Conservation (phyloP, 164 flowering plant genomes). For the Cinnamomum micranthum region DNA sequence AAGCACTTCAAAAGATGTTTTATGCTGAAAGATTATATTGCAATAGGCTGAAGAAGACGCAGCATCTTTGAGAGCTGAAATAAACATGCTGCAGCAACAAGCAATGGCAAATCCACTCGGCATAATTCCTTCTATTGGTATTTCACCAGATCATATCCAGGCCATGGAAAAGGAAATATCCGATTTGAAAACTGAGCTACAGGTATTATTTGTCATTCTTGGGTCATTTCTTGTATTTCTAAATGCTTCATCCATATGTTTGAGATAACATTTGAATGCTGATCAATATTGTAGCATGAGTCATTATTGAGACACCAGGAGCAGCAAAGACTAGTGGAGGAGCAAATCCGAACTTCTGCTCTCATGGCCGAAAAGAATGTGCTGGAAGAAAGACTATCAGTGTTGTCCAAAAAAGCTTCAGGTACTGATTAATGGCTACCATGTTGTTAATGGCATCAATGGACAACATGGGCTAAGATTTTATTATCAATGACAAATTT, state of each 20-base stretch:
- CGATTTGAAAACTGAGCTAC: constrained; percentile 53
- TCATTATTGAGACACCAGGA: constrained; percentile 69
- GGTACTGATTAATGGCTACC: constrained; percentile 32
- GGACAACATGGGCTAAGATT: background rate
- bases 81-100: constrained; percentile 79
- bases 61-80: constrained; percentile 80
- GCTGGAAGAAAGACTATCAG: constrained; percentile 60
- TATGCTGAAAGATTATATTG: constrained; percentile 15
- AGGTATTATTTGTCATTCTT: constrained; percentile 34
- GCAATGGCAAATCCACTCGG: constrained; percentile 41
- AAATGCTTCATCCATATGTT: constrained; percentile 4
- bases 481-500: background rate
- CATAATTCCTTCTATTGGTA: constrained; percentile 40
- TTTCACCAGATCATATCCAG: constrained; percentile 50
- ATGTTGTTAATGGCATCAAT: background rate
- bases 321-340: constrained; percentile 53
- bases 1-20: constrained; percentile 1
- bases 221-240: background rate
- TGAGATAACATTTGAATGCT: constrained; percentile 8
- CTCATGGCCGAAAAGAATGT: constrained; percentile 65
- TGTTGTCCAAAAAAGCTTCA: constrained; percentile 37
- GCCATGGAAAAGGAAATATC: constrained; percentile 73
- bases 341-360: constrained; percentile 49
- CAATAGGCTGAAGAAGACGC: constrained; percentile 93
- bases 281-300: constrained; percentile 45